Conservation (phyloP, 768 basidiomycete genomes). For the Porphyrellus cyaneotinctus region DNA sequence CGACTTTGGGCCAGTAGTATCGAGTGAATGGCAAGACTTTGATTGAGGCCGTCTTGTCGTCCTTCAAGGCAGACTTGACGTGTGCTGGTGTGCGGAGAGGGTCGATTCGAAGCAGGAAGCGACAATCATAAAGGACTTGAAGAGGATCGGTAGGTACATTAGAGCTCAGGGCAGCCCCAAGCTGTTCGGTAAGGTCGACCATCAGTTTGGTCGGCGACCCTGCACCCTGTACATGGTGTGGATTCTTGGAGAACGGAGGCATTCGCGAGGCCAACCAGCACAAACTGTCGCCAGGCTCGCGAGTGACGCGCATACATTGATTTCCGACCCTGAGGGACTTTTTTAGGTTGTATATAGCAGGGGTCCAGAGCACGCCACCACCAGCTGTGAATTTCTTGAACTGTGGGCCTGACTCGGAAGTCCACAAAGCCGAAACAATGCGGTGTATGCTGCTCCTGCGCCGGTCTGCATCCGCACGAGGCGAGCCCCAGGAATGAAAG, state of each 20-base stretch:
- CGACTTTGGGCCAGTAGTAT: conserved; percentile 49
- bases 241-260: conserved; percentile 42
- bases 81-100: conserved; percentile 39
- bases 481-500: conserved; percentile 71
- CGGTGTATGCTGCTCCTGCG: conserved; percentile 41
- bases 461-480: conserved; percentile 57
- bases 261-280: conserved; percentile 65
- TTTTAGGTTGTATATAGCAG: conserved; percentile 37
- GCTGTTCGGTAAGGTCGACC: conserved; percentile 41
- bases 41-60: conserved; percentile 25
- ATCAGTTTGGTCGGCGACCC: conserved; percentile 28
- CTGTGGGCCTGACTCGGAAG: conserved; percentile 20
- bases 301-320: conserved; percentile 12
- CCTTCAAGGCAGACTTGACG: conserved; percentile 30
- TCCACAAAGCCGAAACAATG: conserved; percentile 50
- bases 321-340: conserved; percentile 18
- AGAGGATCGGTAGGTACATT: conserved; percentile 9
- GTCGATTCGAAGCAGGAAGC: conserved; percentile 54
- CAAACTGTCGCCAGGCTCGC: conserved; percentile 23
- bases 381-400: conserved; percentile 48
- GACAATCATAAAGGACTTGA: conserved; percentile 58
- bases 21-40: conserved; percentile 36
- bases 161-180: conserved; percentile 17
- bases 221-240: conserved; percentile 20
- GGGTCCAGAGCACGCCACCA: conserved; percentile 61